These are phyloP conservation scores for Phytophthora tubulina DNA, from an alignment of 352 stramenopile species.

Conservation along the genomic window DNA sequence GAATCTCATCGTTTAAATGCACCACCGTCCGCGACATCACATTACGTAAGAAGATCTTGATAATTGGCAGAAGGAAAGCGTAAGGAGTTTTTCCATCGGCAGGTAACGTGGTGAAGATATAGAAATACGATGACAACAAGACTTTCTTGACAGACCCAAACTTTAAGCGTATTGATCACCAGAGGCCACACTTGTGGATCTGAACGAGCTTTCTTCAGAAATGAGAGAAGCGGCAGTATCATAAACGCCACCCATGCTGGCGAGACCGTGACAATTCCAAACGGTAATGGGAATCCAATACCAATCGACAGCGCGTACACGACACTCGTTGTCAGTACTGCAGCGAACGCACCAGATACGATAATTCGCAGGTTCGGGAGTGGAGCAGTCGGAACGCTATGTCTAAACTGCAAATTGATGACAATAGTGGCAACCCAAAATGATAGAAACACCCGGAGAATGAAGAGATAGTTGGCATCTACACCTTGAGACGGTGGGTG, in stretches of 20 bases:
- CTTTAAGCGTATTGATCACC: conserved; percentile 26
- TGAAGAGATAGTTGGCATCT: neutral
- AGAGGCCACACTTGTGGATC: conserved; percentile 23
- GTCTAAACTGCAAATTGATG: conserved; percentile 34
- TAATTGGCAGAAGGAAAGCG: conserved; percentile 35
- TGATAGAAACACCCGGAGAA: conserved; percentile 7
- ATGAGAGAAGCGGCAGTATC: conserved; percentile 10
- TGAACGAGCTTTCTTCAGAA: conserved; percentile 13
- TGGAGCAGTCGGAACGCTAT: conserved; percentile 29
- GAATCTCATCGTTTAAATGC: conserved; percentile 38
- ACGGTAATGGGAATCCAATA: conserved; percentile 50
- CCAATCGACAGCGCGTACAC: conserved; percentile 21
- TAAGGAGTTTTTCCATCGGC: conserved; percentile 21
- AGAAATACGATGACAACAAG: conserved; percentile 41
- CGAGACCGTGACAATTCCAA: conserved; percentile 41
- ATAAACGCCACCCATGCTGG: conserved; percentile 24
- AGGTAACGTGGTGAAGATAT: conserved; percentile 35
- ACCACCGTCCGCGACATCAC: conserved; percentile 25
- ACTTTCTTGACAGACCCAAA: conserved; percentile 24
- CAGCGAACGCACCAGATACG: conserved; percentile 13
- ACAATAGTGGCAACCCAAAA: conserved; percentile 36
- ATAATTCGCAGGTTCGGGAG: conserved; percentile 6
- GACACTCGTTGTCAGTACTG: neutral
- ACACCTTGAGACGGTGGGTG: neutral
- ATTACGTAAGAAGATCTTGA: conserved; percentile 44